A percentile compares a stretch with the other conserved stretches of the same genome.
phyloP scores from a whole-genome alignment of 1,139 yeast species.

The Taiozyma sp. region DNA sequence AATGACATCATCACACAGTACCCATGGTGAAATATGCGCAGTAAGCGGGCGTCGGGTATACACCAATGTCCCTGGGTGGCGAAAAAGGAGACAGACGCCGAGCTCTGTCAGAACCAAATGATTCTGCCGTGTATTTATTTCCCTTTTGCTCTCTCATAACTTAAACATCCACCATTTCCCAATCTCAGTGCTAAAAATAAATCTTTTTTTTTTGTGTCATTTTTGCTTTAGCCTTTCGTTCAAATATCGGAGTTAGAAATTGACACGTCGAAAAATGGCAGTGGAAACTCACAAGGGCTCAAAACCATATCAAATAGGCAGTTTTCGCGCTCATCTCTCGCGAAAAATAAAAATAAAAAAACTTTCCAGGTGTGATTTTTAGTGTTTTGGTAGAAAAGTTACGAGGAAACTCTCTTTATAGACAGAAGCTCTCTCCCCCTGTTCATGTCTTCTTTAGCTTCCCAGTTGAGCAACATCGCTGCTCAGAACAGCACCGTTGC shows the following conservation, averaged over 20 bases:
- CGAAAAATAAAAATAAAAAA: neutral
- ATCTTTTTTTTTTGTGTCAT: neutral
- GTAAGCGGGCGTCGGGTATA: too few relatives aligned
- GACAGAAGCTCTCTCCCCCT: too few relatives aligned
- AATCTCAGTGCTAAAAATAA: neutral
- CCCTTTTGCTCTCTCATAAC: too few relatives aligned
- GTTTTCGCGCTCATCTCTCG: neutral
- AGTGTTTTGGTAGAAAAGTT: too few relatives aligned
- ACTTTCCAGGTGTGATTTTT: neutral
- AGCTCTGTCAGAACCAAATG: too few relatives aligned
- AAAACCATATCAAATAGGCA: neutral
- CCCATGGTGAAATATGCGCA: too few relatives aligned
- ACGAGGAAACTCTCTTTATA: too few relatives aligned
- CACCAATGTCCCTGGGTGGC: too few relatives aligned
- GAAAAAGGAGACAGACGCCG: too few relatives aligned
- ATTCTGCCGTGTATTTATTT: too few relatives aligned
- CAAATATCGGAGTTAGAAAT: neutral
- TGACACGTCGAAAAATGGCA: neutral
- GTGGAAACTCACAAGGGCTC: neutral
- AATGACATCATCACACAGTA: too few relatives aligned
- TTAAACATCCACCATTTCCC: too few relatives aligned
- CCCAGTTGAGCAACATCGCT: conserved; percentile 73
- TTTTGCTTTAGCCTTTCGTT: neutral
- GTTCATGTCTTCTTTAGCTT: conserved; percentile 44
- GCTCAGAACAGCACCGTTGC: conserved; percentile 67